Conservation (phyloP, 768 basidiomycete species). For the Basidioascus undulatus region DNA sequence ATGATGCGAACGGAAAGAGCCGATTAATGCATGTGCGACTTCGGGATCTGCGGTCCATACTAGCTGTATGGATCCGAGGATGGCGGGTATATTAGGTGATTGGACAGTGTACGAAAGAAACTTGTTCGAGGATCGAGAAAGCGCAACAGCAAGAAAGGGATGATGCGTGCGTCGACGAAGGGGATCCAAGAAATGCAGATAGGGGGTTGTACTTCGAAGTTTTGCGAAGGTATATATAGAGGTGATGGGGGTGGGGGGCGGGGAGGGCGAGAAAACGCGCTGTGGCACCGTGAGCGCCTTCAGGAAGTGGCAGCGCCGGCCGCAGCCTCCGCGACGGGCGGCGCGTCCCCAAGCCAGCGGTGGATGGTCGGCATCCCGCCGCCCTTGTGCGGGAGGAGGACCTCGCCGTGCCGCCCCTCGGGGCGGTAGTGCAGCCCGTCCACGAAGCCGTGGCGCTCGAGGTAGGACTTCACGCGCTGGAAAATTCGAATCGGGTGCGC, state of each 20-base stretch:
- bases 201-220: no score
- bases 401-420: conserved; percentile 35
- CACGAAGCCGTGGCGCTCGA: conserved; percentile 49
- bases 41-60: no score
- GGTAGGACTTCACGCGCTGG: conserved; percentile 48
- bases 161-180: neutral
- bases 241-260: neutral
- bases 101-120: no score
- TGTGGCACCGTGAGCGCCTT: neutral
- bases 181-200: no score
- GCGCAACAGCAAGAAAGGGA: neutral
- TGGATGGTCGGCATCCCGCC: conserved; percentile 33
- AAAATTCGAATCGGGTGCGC: neutral
- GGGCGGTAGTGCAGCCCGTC: conserved; percentile 43
- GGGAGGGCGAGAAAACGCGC: no score
- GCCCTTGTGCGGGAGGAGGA: conserved; percentile 27
- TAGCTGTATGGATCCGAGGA: no score
- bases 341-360: conserved; percentile 27
- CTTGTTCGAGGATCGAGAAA: no score
- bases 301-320: neutral
- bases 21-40: no score
- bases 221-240: no score
- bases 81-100: no score
- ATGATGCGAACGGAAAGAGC: no score
- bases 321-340: neutral